Base-by-base conservation (phyloP, 148 eudicot genomes). In the Rhododendron molle region DNA sequence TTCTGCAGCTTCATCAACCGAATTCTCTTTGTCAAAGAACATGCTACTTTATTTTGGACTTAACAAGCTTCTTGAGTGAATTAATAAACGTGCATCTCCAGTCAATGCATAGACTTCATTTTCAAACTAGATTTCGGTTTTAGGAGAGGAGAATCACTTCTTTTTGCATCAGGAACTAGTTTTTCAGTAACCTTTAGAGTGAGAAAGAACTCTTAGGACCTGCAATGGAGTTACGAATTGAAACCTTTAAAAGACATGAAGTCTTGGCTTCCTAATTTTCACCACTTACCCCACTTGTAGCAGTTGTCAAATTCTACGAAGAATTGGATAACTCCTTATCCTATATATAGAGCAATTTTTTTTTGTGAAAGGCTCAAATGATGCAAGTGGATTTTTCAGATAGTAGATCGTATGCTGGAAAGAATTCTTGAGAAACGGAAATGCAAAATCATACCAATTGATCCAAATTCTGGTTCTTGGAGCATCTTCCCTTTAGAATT, bases 401-500 rank as follows among this genome's bases (percentile, higher is more conserved):
- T 44, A 7, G 56, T 26, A 78, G 18, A 69, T 12, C 6, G 38
- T 15, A 32, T 12, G 76, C 76, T 32, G 7, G 30, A 71, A 71
- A 2, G 18, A 71, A 71, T 71, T 71, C 38, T 71, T 5, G 30
- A 71, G 76, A 30, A 14, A 32, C 7, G 14, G 40, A 0, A 71
- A 14, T 14, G n/a, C 8, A 74, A 74, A 20, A 38, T 15, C 91
- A 52, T 81, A 94, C 98, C 95, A 87, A 85, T 83, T 82, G 87
- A 40, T 91, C 90, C 5, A 30, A 89, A 46, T 87, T 87, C 84
- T 84, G 89, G 80, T 56, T 85, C 32, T 43, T 86, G 13, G 82
- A 84, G 83, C 88, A 78, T 89, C 88, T 94, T 80, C 81, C 87
- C 86, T 88, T 91, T 78, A 95, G 60, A 85, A 94, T 90, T 40